Conservation (phyloP, 2,329 filamentous ascomycete genomes). For the Botryotinia convoluta region DNA sequence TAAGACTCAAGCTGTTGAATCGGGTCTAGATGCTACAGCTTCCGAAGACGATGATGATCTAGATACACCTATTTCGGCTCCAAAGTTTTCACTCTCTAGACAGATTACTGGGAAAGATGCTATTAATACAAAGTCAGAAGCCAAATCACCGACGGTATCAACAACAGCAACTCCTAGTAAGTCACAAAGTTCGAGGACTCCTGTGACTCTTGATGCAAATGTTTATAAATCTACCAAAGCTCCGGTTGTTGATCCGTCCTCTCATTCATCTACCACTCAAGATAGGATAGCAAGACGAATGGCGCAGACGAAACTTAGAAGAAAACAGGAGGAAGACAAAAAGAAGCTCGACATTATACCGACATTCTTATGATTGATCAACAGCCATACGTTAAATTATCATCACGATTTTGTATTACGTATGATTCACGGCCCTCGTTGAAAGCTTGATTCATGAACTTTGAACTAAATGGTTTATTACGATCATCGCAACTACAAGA, state of each 20-base stretch:
- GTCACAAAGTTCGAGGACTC: background rate
- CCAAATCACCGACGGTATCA: background rate
- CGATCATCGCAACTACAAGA: background rate
- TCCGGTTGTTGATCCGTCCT: background rate
- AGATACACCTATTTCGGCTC: constrained; percentile 31
- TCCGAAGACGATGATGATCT: constrained; percentile 33
- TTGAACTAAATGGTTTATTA: background rate
- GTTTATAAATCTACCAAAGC: background rate
- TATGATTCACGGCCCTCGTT: background rate
- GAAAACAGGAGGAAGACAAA: constrained; percentile 26
- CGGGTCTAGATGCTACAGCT: constrained; percentile 13
- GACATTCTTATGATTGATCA: constrained; percentile 27
- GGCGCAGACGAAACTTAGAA: constrained; percentile 26
- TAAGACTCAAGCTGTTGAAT: background rate
- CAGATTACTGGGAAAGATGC: background rate
- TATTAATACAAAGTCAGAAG: background rate
- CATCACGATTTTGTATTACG: background rate
- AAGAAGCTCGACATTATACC: constrained; percentile 32
- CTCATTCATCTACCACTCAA: background rate
- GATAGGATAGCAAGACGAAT: constrained; percentile 24
- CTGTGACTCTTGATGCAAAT: background rate
- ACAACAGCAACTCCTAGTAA: background rate
- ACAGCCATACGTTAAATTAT: background rate
- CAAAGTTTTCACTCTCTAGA: constrained; percentile 23
- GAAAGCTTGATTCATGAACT: background rate